phyloP scores from a whole-genome alignment of 139 green algal genomes.

The Tetraselmis chui region DNA sequence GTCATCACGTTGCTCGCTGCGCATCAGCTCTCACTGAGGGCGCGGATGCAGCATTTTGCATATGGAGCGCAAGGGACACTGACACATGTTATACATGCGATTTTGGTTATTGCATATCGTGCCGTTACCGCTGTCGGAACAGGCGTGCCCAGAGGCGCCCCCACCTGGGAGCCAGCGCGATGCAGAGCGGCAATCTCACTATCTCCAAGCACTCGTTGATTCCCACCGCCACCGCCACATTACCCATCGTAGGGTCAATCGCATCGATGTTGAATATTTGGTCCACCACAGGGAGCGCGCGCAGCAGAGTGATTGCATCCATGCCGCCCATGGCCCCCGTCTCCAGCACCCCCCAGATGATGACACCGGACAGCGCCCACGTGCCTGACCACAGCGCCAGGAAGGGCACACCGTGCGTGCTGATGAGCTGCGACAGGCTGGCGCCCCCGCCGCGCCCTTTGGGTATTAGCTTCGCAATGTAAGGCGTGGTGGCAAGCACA shows the following conservation, averaged over 20 bases:
- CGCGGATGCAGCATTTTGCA: no score
- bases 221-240: background rate
- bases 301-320: background rate
- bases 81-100: slow-evolving; percentile 17
- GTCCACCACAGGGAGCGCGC: background rate
- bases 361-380: background rate
- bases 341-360: background rate
- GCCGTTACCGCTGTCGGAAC: background rate
- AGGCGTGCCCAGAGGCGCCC: background rate
- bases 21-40: no score
- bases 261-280: background rate
- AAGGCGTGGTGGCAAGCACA: background rate
- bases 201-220: background rate
- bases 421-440: background rate
- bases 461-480: background rate
- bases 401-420: background rate
- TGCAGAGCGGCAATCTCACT: background rate
- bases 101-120: no score
- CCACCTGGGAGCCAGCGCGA: background rate
- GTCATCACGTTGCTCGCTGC: no score
- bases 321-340: background rate
- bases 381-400: background rate
- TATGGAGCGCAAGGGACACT: slow-evolving; percentile 7
- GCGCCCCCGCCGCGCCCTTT: no score
- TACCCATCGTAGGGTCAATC: background rate